These are phyloP conservation scores for Neopestalotiopsis sp. DNA, from an alignment of 2,329 filamentous ascomycete genomes.

Conservation along the genomic window DNA sequence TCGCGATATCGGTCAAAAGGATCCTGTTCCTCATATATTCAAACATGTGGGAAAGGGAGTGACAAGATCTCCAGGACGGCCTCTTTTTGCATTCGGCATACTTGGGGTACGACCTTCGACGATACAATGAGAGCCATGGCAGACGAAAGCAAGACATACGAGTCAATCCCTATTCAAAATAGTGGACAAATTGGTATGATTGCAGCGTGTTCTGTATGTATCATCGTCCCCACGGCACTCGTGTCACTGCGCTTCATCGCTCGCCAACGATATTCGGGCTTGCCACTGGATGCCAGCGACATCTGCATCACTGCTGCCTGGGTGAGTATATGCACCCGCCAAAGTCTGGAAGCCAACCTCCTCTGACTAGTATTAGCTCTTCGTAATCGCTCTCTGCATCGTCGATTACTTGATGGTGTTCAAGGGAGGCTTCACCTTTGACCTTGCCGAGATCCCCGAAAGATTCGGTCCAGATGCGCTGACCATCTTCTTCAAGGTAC, in stretches of 20 bases:
- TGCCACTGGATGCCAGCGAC: conserved; percentile 14
- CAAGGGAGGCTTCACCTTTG: conserved; percentile 17
- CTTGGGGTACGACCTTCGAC: not conserved
- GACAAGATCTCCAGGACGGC: not conserved
- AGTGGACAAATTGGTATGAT: conserved; percentile 17
- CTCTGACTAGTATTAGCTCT: conserved; percentile 8
- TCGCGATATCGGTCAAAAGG: not conserved
- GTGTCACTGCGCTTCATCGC: conserved; percentile 19
- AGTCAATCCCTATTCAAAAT: conserved; percentile 19
- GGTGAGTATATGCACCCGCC: not conserved
- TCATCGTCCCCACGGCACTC: conserved; percentile 13
- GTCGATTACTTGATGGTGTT: conserved; percentile 18
- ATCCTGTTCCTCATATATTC: not conserved
- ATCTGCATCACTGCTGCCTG: conserved; percentile 15
- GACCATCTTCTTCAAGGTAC: conserved; percentile 18
- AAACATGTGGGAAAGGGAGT: not conserved
- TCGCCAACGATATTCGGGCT: conserved; percentile 1
- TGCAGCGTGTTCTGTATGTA: not conserved
- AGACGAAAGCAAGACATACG: not conserved
- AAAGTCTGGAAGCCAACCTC: not conserved
- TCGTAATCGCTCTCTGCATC: conserved; percentile 16
- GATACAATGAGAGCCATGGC: not conserved
- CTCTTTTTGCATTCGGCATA: not conserved
- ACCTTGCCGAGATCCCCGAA: not conserved
- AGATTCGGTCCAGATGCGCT: conserved; percentile 16